Evolutionary conservation across 106 monocot species (phyloP).

Genomic region (Gastrodia elata): DNA sequence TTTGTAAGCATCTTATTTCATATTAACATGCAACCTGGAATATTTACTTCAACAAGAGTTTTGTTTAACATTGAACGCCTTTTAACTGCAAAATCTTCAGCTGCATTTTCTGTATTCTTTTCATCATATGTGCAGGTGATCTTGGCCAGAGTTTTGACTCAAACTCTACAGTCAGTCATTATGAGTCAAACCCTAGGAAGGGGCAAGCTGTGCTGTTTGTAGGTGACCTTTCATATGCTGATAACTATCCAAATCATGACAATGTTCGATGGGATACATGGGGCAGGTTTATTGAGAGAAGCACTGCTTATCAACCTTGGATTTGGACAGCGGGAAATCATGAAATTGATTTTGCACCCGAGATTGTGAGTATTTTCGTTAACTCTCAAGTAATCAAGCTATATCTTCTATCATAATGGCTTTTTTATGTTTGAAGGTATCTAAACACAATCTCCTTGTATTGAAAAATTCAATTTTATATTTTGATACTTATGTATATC

Average conservation of each 20-base stretch:
- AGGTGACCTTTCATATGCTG: constrained; percentile 78
- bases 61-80: too few relatives aligned
- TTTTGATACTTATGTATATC: too few relatives aligned
- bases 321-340: constrained; percentile 91
- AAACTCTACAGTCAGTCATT: constrained; percentile 63
- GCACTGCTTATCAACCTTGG: constrained; percentile 73
- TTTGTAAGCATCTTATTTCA: too few relatives aligned
- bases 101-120: not conserved
- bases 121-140: constrained; percentile 31
- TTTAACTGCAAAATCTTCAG: not conserved
- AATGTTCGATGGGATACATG: constrained; percentile 86
- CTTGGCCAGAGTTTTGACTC: constrained; percentile 81
- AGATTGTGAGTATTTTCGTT: constrained; percentile 37
- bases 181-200: constrained; percentile 33
- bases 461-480: too few relatives aligned
- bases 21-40: too few relatives aligned
- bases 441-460: too few relatives aligned
- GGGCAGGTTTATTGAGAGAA: constrained; percentile 79
- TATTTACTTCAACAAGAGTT: too few relatives aligned
- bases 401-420: too few relatives aligned
- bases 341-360: constrained; percentile 77
- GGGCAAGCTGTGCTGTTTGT: constrained; percentile 64
- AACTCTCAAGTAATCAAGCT: not conserved
- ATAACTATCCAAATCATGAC: constrained; percentile 60
- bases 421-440: too few relatives aligned